These are phyloP conservation scores for Letharia columbiana DNA, from an alignment of 495 filamentous ascomycete genomes.

Conservation along the genomic window DNA sequence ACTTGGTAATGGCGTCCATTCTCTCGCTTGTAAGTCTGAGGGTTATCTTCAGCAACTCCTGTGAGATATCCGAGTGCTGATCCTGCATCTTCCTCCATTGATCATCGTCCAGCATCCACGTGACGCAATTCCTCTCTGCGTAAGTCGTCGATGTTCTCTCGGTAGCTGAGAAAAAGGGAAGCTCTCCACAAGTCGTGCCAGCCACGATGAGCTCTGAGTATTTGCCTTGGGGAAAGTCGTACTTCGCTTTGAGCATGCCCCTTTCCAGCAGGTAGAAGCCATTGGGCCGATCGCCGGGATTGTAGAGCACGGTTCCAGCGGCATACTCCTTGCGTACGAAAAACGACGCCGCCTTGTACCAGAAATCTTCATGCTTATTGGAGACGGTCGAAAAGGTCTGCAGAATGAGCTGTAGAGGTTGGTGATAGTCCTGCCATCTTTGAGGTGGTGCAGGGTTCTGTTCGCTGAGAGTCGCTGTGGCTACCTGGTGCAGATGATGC, in stretches of 20 bases:
- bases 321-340: conserved; percentile 59
- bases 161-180: conserved; percentile 92
- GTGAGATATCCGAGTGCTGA: conserved; percentile 63
- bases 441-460: conserved; percentile 42
- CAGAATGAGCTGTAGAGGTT: conserved; percentile 82
- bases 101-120: conserved; percentile 66
- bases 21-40: conserved; percentile 84
- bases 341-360: conserved; percentile 67
- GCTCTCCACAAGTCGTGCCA: conserved; percentile 88
- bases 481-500: conserved; percentile 66
- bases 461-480: conserved; percentile 61
- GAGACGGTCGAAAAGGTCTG: conserved; percentile 80
- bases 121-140: conserved; percentile 70
- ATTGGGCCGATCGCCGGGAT: conserved; percentile 57
- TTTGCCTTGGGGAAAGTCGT: conserved; percentile 78
- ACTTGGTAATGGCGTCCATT: conserved; percentile 81
- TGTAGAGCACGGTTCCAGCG: conserved; percentile 65
- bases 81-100: conserved; percentile 64
- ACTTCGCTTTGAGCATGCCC: conserved; percentile 82
- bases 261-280: conserved; percentile 89
- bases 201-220: conserved; percentile 89
- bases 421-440: conserved; percentile 75
- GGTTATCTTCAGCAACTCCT: conserved; percentile 72
- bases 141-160: conserved; percentile 76
- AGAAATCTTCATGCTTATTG: conserved; percentile 84